Base-by-base conservation (phyloP, 371 early-diverging fungal species). In the Mortierella sp. region DNA sequence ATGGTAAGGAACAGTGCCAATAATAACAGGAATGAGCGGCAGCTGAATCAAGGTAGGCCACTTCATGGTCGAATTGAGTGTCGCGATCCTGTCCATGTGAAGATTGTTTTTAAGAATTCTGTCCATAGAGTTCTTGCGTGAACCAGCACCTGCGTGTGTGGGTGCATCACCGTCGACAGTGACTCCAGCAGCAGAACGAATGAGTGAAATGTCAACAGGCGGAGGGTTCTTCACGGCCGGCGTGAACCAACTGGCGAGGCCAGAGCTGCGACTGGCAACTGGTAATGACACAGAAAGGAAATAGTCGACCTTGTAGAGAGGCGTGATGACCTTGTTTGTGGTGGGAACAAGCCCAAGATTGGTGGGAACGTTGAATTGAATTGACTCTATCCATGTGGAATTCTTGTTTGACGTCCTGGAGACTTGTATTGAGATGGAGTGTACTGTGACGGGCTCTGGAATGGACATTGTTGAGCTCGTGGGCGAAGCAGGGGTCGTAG, bases 171-270 rank as follows among this genome's bases (percentile, higher is more conserved):
- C 41, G 25, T 34, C 37, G 25, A 19, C 39, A 10, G 48, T 40
- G 16, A 44, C 24, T n/a, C 55, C 63, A 10, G 62, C 8, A 16
- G 58, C 45, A 24, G 48, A 31, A 21, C 45, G 69, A 19, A 76
- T 40, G n/a, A 68, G 57, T 1, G 77, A 76, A 19, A 76, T 64
- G 41, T 76, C 69, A 16, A 76, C 29, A 2, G 76, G 76, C n/a
- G 77, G 77, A 1, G 77, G 69, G 2, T 28, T 50, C 44, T 54
- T 68, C 44, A 63, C 51, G 3, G 52, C 39, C 14, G 61, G 60
- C 6, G 77, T 76, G 47, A 76, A 76, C 77, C 77, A 76, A 22
- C 77, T 76, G 9, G 69, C 77, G 21, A 76, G 40, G 9, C 69
- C 66, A 0, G 65, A 39, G 40, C 47, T 37, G 17, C 69, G 69